Conservation (phyloP, 2,329 filamentous ascomycete species). For the Pestalotiopsis sp. region DNA sequence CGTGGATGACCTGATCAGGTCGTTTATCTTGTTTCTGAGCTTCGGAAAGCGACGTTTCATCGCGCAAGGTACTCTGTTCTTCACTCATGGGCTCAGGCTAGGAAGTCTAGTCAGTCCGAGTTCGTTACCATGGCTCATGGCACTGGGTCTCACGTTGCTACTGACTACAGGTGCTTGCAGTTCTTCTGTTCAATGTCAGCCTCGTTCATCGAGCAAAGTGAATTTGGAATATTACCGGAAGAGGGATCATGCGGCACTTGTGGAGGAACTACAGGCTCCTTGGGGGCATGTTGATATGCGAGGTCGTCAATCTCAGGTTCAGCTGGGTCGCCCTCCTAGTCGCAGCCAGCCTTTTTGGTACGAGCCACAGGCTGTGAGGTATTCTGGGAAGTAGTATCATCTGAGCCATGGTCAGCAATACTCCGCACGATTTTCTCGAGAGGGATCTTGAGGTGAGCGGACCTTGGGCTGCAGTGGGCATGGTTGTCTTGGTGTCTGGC, state of each 20-base stretch:
- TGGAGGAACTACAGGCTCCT: neutral
- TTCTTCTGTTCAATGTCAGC: neutral
- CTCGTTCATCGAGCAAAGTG: neutral
- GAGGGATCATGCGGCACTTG: neutral
- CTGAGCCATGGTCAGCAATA: neutral
- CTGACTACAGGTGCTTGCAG: neutral
- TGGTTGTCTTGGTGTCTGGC: neutral
- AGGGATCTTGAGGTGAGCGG: neutral
- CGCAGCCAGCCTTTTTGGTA: slow-evolving; percentile 17
- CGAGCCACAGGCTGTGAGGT: neutral
- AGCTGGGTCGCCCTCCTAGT: slow-evolving; percentile 25
- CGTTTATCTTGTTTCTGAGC: neutral
- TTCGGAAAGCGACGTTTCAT: neutral
- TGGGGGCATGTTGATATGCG: slow-evolving; percentile 15
- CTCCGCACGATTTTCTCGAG: neutral
- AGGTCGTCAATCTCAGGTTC: slow-evolving; percentile 29
- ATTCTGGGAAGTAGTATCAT: neutral
- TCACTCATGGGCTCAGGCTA: neutral
- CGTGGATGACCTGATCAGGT: neutral
- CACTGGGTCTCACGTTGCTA: neutral
- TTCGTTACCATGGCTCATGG: neutral
- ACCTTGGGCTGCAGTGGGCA: neutral
- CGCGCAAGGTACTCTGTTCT: neutral
- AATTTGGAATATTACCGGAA: neutral
- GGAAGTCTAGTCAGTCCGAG: neutral